Evolutionary conservation across 2,329 filamentous ascomycete genomes (phyloP).

Genomic region (Aspergillus caelatus): DNA sequence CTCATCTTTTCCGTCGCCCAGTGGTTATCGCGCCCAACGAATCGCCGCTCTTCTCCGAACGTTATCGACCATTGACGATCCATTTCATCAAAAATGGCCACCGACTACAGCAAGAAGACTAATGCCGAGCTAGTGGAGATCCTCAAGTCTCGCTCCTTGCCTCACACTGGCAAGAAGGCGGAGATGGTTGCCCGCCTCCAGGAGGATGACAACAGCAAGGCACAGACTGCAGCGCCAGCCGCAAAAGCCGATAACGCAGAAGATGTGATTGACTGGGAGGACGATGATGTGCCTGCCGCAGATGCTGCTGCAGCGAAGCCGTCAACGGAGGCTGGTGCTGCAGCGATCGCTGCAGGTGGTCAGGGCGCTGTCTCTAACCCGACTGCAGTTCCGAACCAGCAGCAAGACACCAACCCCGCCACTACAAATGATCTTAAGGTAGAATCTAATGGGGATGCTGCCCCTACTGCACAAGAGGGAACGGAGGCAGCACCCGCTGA

Average conservation of each 20-base stretch:
- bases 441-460: constrained; percentile 29
- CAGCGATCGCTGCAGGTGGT: constrained; percentile 42
- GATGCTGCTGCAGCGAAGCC: constrained; percentile 30
- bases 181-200: constrained; percentile 52
- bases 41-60: constrained; percentile 5
- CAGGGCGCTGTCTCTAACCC: constrained; percentile 42
- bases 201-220: constrained; percentile 42
- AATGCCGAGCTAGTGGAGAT: constrained; percentile 54
- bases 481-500: constrained; percentile 21
- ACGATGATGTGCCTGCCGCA: constrained; percentile 39
- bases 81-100: constrained; percentile 34
- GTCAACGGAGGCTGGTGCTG: constrained; percentile 34
- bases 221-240: constrained; percentile 23
- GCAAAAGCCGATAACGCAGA: constrained; percentile 37
- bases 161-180: constrained; percentile 54
- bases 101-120: constrained; percentile 54
- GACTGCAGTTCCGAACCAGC: constrained; percentile 44
- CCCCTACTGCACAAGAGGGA: constrained; percentile 17
- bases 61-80: constrained; percentile 1
- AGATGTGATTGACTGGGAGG: constrained; percentile 51
- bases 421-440: constrained; percentile 43
- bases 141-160: constrained; percentile 51
- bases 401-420: constrained; percentile 40
- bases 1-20: neutral
- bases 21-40: constrained; percentile 1